Conservation (phyloP, 2,329 filamentous ascomycete species). For the Botrytis tulipae region DNA sequence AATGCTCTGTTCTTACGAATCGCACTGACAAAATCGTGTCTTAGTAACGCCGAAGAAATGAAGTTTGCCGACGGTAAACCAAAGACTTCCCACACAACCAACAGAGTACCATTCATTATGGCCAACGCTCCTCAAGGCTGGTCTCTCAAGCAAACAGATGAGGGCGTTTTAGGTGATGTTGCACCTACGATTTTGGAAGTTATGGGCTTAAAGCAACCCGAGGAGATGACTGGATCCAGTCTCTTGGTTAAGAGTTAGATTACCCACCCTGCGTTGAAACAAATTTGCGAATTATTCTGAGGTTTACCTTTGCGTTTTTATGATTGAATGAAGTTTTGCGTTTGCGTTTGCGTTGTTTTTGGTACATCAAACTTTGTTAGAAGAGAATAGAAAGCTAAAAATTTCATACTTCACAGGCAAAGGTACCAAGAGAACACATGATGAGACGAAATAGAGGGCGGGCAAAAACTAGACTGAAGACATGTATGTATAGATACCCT, state of each 20-base stretch:
- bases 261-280: slow-evolving; percentile 20
- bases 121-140: slow-evolving; percentile 90
- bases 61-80: slow-evolving; percentile 92
- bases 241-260: slow-evolving; percentile 69
- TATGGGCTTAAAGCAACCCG: slow-evolving; percentile 88
- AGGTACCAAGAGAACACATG: slow-evolving; percentile 38
- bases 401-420: slow-evolving; percentile 19
- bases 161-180: slow-evolving; percentile 91
- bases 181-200: slow-evolving; percentile 87
- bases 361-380: slow-evolving; percentile 11
- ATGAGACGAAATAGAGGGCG: slow-evolving; percentile 26
- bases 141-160: slow-evolving; percentile 68
- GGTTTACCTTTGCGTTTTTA: slow-evolving; percentile 18
- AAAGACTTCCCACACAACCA: slow-evolving; percentile 97
- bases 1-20: background rate
- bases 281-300: slow-evolving; percentile 6
- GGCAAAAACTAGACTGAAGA: background rate
- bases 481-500: slow-evolving; percentile 6
- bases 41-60: slow-evolving; percentile 93
- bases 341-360: slow-evolving; percentile 10
- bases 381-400: slow-evolving; percentile 27
- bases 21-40: slow-evolving; percentile 31
- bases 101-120: slow-evolving; percentile 98
- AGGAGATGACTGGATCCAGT: slow-evolving; percentile 87
- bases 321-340: background rate